Conservation (phyloP, 2,329 filamentous ascomycete genomes). For the Tolypocladium capitatum region DNA sequence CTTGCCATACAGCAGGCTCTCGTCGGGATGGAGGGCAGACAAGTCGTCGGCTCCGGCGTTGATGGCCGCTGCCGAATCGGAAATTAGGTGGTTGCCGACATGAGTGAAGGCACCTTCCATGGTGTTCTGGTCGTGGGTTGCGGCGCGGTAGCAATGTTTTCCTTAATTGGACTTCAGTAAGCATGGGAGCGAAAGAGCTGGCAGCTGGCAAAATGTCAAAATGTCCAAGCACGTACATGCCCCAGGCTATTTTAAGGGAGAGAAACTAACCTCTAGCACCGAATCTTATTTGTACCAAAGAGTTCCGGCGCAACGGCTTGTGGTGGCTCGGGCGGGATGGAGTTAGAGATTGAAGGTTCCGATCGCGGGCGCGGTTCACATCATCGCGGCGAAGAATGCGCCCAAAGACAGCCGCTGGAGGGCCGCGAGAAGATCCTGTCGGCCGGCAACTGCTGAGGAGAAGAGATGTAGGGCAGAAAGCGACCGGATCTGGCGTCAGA, state of each 20-base stretch:
- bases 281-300: constrained; percentile 1
- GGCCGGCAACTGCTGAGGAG: neutral
- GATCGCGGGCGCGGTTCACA: constrained; percentile 21
- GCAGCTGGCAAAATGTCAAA: too few relatives aligned
- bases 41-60: constrained; percentile 72
- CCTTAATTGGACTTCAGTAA: neutral
- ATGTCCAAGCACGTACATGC: neutral
- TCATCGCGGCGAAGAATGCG: constrained; percentile 21
- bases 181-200: neutral
- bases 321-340: constrained; percentile 14
- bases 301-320: constrained; percentile 8
- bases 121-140: constrained; percentile 11
- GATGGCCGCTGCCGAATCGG: constrained; percentile 73
- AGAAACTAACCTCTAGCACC: constrained; percentile 3
- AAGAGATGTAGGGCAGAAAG: neutral
- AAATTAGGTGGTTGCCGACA: constrained; percentile 74
- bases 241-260: too few relatives aligned
- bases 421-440: neutral
- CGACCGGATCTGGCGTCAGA: neutral
- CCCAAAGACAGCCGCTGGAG: constrained; percentile 2
- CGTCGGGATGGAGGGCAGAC: constrained; percentile 60
- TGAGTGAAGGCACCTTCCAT: constrained; percentile 88
- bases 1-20: constrained; percentile 65
- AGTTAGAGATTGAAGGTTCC: constrained; percentile 15
- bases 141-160: constrained; percentile 3